Evolutionary conservation across 371 early-diverging fungal species (phyloP).

Genomic region (Mortierella sp.): DNA sequence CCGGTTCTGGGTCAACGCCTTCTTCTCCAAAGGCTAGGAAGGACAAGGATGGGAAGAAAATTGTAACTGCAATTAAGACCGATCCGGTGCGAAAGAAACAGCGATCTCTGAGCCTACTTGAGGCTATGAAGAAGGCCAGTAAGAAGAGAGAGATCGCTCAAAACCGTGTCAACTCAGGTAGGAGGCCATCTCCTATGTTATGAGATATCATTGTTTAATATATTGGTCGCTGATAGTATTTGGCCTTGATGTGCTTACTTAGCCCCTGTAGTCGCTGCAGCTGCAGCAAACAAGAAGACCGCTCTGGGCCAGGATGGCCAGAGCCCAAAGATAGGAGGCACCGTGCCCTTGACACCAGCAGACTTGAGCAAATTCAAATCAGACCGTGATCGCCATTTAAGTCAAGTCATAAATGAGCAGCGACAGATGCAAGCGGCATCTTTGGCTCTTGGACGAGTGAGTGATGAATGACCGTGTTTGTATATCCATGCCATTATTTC

Average conservation of each 20-base stretch:
- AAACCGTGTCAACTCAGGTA: constrained; percentile 63
- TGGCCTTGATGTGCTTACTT: not conserved
- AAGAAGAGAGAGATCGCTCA: constrained; percentile 50
- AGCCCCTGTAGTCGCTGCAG: constrained; percentile 27
- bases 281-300: constrained; percentile 41
- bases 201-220: not conserved
- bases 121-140: constrained; percentile 47
- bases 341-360: constrained; percentile 66
- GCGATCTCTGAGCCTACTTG: constrained; percentile 42
- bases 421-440: constrained; percentile 72
- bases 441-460: constrained; percentile 62
- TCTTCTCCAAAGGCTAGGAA: constrained; percentile 52
- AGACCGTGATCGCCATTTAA: constrained; percentile 79
- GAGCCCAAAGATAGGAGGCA: constrained; percentile 59
- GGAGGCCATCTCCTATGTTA: not conserved
- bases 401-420: constrained; percentile 76
- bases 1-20: constrained; percentile 34
- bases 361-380: constrained; percentile 80
- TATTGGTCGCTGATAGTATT: not conserved
- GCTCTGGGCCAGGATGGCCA: constrained; percentile 54
- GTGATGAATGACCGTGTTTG: constrained; percentile 1
- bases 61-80: constrained; percentile 31
- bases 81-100: constrained; percentile 51
- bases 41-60: constrained; percentile 56
- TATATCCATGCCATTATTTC: not conserved